Base-by-base conservation (phyloP, 768 basidiomycete genomes). In the Lentinus brumalis region DNA sequence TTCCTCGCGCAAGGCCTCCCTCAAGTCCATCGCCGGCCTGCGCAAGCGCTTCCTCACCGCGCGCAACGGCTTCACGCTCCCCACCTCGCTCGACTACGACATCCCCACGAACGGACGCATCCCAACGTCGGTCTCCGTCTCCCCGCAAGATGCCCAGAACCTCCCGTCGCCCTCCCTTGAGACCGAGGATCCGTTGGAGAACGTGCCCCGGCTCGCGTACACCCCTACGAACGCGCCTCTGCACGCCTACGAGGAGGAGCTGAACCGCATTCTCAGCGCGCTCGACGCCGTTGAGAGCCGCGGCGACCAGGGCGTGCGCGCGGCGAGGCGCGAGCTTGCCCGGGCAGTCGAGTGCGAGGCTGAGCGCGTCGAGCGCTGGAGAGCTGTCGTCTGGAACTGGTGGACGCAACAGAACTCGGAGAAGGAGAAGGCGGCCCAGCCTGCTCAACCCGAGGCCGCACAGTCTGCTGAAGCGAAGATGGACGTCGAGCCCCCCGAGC, bases 271-370 rank as follows among this genome's bases (percentile, higher is more conserved):
- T 12, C 77, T 92, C n/a, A 78, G 82, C 49, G 79, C 79, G 63
- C 81, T 92, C 11, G 91, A 92, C 65, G 84, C 80, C 0, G 80
- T 92, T 21, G 83, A 89, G 66, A 88, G 85, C 64, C 81, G 79
- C 64, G 89, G 89, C 0, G 79, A 84, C 51, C 72, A 73, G 62
- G 73, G 71, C 0, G 81, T 93, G 7, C 74, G 90, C 50, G 74
- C 75, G 32, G 71, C 66, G 60, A 73, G 91, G 53, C 78, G 84
- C 65, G 70, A 72, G 4, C 74, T 86, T 2, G 89, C 88, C 47
- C 76, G 78, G 64, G 70, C 68, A 49, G 83, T 92, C 16, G 91
- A 92, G 75, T 65, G 67, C 51, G 89, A 88, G 73, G 79, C 86
- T 18, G 78, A 74, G 59, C 73, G 77, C 41, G 64, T 90, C 21